Conservation (phyloP, 1,284 basidiomycete species). For the Sphagnurus paluster region DNA sequence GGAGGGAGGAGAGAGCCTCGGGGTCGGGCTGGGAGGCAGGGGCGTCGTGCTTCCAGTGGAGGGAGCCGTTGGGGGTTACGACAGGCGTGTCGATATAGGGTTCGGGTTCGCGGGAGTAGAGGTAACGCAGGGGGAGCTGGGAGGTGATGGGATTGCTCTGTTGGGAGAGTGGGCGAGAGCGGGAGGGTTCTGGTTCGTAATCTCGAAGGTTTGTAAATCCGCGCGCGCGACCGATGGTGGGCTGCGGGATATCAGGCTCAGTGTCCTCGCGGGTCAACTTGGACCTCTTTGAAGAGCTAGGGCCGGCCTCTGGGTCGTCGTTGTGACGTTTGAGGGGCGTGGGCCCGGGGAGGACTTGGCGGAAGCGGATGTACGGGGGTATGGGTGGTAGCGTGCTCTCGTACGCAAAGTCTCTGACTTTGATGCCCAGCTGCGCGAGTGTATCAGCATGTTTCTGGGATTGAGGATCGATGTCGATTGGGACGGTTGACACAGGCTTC, state of each 20-base stretch:
- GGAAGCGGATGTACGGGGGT: conserved; percentile 42
- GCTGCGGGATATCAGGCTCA: conserved; percentile 41
- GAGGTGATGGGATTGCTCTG: conserved; percentile 17
- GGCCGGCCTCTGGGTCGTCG: conserved; percentile 5
- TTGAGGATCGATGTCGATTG: conserved; percentile 27
- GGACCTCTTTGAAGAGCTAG: conserved; percentile 24
- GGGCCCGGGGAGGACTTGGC: too few relatives aligned
- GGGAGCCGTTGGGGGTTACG: conserved; percentile 54
- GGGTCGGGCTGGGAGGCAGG: conserved; percentile 41
- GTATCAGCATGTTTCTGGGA: conserved; percentile 31
- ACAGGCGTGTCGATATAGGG: conserved; percentile 49
- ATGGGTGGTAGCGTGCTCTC: conserved; percentile 65
- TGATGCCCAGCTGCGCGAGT: conserved; percentile 52
- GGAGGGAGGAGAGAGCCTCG: conserved; percentile 35
- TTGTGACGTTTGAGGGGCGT: too few relatives aligned
- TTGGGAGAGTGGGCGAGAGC: conserved; percentile 9
- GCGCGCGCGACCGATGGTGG: conserved; percentile 22
- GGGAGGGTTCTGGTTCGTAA: conserved; percentile 19
- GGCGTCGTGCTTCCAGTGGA: conserved; percentile 39
- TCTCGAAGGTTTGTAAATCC: conserved; percentile 30
- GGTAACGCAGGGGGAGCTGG: conserved; percentile 24
- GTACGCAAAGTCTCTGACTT: conserved; percentile 73
- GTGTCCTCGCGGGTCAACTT: conserved; percentile 47
- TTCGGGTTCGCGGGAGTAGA: conserved; percentile 45
- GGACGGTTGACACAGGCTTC: conserved; percentile 19